A percentile compares a stretch with the other conserved stretches of the same genome.
These are phyloP conservation scores for Suillus subluteus DNA, from an alignment of 768 basidiomycete species.

Conservation along the genomic window DNA sequence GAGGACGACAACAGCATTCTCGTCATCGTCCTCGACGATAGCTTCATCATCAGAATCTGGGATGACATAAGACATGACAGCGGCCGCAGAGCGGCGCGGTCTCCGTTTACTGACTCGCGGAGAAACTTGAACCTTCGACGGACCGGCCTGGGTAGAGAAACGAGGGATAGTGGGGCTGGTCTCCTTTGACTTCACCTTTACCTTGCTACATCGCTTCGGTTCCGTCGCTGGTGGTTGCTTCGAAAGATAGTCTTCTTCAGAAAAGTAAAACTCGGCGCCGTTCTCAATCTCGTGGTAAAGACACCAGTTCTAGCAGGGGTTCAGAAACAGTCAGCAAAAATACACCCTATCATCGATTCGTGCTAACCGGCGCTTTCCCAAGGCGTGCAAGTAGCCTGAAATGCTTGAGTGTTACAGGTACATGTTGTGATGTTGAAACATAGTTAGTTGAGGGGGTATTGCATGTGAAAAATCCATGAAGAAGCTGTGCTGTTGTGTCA, in stretches of 20 bases:
- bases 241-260: conserved; percentile 69
- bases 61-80: conserved; percentile 61
- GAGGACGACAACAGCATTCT: conserved; percentile 34
- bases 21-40: conserved; percentile 44
- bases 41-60: conserved; percentile 76
- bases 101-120: conserved; percentile 48
- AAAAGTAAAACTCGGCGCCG: conserved; percentile 70
- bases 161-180: conserved; percentile 35
- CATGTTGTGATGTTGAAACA: conserved; percentile 36
- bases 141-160: conserved; percentile 20
- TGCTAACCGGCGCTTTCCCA: conserved; percentile 60
- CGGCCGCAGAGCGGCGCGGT: conserved; percentile 57
- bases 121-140: conserved; percentile 23
- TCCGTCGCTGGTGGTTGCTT: conserved; percentile 29
- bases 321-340: conserved; percentile 8
- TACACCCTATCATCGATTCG: not conserved
- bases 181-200: conserved; percentile 38
- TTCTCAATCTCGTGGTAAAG: conserved; percentile 64
- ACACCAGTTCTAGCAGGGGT: conserved; percentile 46
- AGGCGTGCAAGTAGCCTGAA: conserved; percentile 75
- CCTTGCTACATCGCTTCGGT: conserved; percentile 29
- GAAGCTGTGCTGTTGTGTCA: conserved; percentile 40
- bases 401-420: conserved; percentile 76
- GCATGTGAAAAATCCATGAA: conserved; percentile 47
- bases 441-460: conserved; percentile 27